These are phyloP conservation scores for Melanomma pulvis-pyrius DNA, from an alignment of 495 filamentous ascomycete species.

Conservation along the genomic window DNA sequence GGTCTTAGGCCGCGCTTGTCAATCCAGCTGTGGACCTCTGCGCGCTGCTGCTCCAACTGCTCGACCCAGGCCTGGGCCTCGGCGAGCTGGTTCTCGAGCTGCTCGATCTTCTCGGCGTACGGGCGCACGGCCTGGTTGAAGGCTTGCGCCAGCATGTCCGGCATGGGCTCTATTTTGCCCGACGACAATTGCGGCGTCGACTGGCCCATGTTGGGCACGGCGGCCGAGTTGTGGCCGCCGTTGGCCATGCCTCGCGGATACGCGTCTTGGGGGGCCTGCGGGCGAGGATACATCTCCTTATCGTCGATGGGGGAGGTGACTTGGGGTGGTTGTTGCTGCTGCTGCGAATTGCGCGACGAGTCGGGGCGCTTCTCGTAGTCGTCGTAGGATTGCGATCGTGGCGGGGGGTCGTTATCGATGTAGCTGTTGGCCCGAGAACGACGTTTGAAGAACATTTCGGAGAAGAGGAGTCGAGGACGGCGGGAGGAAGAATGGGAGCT, in stretches of 20 bases:
- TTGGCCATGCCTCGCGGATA: slow-evolving; percentile 6
- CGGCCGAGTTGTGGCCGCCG: slow-evolving; percentile 28
- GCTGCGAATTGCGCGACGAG: slow-evolving; percentile 23
- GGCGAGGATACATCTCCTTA: slow-evolving; percentile 37
- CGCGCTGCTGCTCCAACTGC: slow-evolving; percentile 50
- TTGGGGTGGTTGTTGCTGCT: not conserved
- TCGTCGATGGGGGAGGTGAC: slow-evolving; percentile 22
- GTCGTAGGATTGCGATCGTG: slow-evolving; percentile 31
- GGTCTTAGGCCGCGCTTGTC: slow-evolving; percentile 56
- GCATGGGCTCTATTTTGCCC: slow-evolving; percentile 43
- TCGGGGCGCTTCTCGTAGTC: slow-evolving; percentile 37
- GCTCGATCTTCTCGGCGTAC: slow-evolving; percentile 52
- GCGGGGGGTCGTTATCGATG: slow-evolving; percentile 34
- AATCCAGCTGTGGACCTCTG: slow-evolving; percentile 55
- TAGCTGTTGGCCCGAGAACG: slow-evolving; percentile 37
- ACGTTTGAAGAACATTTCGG: slow-evolving; percentile 40
- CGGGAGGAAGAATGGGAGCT: slow-evolving; percentile 5
- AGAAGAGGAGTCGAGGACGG: slow-evolving; percentile 15
- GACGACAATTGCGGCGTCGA: slow-evolving; percentile 21
- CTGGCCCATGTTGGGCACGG: slow-evolving; percentile 22
- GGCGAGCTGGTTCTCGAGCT: slow-evolving; percentile 49
- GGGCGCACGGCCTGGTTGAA: slow-evolving; percentile 55
- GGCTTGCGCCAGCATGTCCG: slow-evolving; percentile 52
- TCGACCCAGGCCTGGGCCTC: slow-evolving; percentile 50
- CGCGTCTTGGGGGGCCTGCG: slow-evolving; percentile 29